A percentile compares a stretch with the other conserved stretches of the same genome.
Conservation (phyloP, 108 stramenopile genomes). For the Cyclotella cryptica region DNA sequence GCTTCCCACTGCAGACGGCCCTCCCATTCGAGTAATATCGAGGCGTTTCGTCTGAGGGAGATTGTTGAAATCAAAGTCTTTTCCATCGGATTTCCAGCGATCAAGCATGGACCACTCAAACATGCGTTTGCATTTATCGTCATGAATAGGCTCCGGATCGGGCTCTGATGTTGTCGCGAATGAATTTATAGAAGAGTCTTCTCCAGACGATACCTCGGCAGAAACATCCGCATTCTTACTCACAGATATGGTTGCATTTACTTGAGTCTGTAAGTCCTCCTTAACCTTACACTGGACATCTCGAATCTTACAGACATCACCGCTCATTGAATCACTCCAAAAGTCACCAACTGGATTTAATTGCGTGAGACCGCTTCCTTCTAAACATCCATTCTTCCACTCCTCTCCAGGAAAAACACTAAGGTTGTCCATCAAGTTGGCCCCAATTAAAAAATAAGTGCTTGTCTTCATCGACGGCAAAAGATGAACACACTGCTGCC, state of each 20-base stretch:
- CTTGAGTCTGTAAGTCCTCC: background rate
- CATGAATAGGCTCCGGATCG: background rate
- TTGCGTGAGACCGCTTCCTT: conserved; percentile 6
- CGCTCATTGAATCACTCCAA: background rate
- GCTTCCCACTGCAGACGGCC: conserved; percentile 3
- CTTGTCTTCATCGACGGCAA: conserved; percentile 2
- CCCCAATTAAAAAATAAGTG: conserved; percentile 15
- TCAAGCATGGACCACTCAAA: conserved; percentile 32
- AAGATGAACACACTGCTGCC: conserved; percentile 4
- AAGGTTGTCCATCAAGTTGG: conserved; percentile 16
- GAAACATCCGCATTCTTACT: background rate
- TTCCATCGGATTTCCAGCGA: conserved; percentile 17
- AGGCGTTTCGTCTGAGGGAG: conserved; percentile 15
- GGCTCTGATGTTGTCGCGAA: background rate
- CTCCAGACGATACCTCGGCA: background rate
- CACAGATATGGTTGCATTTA: background rate
- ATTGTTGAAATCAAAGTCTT: conserved; percentile 19
- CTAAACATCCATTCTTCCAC: conserved; percentile 23
- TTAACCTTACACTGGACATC: background rate
- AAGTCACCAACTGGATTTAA: conserved; percentile 7
- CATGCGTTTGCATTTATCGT: conserved; percentile 27
- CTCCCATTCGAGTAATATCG: conserved; percentile 5
- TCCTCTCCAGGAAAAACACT: conserved; percentile 20
- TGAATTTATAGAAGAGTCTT: background rate
- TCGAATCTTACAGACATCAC: conserved; percentile 7